These are phyloP conservation scores for Centella asiatica DNA, from an alignment of 129 eudicot genomes.

Conservation along the genomic window DNA sequence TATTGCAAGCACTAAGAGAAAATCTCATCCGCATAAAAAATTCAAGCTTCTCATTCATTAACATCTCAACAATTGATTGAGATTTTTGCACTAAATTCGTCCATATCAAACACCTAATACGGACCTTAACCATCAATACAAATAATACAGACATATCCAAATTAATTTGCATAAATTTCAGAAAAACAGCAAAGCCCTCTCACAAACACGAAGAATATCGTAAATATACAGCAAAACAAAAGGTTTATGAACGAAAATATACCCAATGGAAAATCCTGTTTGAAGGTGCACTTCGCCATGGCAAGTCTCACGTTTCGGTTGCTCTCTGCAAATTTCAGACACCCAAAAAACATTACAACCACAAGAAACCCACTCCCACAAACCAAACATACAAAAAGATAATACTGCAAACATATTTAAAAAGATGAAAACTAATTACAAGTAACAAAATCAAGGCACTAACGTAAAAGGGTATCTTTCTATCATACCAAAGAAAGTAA, in stretches of 20 bases:
- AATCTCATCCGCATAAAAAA: too few relatives aligned
- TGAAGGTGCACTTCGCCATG: slow-evolving; percentile 36
- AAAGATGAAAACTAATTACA: not conserved
- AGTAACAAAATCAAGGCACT: not conserved
- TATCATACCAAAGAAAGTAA: slow-evolving; percentile 6
- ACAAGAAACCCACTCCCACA: slow-evolving; percentile 1
- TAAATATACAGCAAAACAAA: not conserved
- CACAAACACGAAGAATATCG: not conserved
- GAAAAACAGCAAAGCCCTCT: not conserved
- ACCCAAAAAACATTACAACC: slow-evolving; percentile 21
- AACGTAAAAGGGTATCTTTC: slow-evolving; percentile 17
- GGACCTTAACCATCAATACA: not conserved
- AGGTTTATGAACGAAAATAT: not conserved
- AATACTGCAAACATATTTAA: not conserved
- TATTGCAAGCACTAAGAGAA: too few relatives aligned
- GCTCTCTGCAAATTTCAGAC: slow-evolving; percentile 26
- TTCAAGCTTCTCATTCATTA: not conserved
- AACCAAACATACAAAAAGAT: not conserved
- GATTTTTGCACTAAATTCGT: not conserved
- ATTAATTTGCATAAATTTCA: not conserved
- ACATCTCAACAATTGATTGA: not conserved
- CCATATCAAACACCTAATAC: not conserved
- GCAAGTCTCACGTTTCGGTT: slow-evolving; percentile 15
- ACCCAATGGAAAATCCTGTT: slow-evolving; percentile 31
- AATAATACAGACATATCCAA: not conserved